Percentiles rank a stretch among this genome's conserved stretches.
Conservation (phyloP, 2,329 filamentous ascomycete species). For the Talaromyces sp. region DNA sequence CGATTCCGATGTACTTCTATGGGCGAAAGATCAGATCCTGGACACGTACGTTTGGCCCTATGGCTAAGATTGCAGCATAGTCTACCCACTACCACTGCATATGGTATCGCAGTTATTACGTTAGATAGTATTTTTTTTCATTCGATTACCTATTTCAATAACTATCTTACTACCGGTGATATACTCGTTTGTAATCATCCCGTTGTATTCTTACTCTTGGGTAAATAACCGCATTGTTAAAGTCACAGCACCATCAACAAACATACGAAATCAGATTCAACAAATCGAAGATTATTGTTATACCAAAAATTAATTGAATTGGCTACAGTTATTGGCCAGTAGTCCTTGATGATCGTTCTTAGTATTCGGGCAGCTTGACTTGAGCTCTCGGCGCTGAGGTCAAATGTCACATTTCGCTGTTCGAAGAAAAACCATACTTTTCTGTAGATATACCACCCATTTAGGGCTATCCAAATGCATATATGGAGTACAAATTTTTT, state of each 20-base stretch:
- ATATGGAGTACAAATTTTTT: too few species aligned
- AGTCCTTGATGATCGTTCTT: background rate
- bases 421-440: background rate
- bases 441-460: too few species aligned
- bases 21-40: background rate
- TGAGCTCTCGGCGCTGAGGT: background rate
- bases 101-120: background rate
- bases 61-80: background rate
- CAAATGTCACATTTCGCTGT: background rate
- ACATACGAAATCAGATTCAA: background rate
- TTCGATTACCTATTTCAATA: too few species aligned
- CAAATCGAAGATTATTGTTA: background rate
- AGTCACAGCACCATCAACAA: background rate
- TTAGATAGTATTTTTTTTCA: background rate
- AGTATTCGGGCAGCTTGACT: background rate
- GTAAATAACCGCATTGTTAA: background rate
- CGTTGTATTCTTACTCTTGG: background rate
- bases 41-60: background rate
- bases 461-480: too few species aligned
- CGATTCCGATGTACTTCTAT: background rate
- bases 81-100: background rate
- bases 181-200: too few species aligned
- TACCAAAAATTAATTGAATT: background rate
- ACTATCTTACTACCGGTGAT: too few species aligned
- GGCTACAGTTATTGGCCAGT: background rate